Percentiles rank a stretch among this genome's conserved stretches.
phyloP scores from a whole-genome alignment of 805 yeast genomes.

The Starmera amethionina region DNA sequence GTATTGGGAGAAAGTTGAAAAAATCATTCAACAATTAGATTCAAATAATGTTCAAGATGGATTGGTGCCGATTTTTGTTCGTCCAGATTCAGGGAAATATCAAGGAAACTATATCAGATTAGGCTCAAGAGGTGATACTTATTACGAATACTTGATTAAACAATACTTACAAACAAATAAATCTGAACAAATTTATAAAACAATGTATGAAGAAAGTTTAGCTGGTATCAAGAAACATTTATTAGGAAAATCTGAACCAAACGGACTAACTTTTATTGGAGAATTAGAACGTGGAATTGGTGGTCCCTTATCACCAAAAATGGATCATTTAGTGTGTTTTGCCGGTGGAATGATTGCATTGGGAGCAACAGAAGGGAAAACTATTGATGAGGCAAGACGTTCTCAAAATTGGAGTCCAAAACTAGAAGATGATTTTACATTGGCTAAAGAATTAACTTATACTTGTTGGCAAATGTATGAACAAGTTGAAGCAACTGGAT shows the following conservation, averaged over 20 bases:
- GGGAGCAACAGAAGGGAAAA: conserved; percentile 77
- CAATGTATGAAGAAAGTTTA: conserved; percentile 70
- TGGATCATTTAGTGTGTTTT: conserved; percentile 92
- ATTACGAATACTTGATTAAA: conserved; percentile 80
- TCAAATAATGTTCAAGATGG: conserved; percentile 58
- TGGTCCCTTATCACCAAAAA: conserved; percentile 53
- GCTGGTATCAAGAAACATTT: conserved; percentile 67
- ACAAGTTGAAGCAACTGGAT: conserved; percentile 51
- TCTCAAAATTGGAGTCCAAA: conserved; percentile 45
- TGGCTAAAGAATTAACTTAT: conserved; percentile 67
- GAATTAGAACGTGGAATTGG: conserved; percentile 66
- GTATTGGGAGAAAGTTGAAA: conserved; percentile 75
- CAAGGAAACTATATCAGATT: conserved; percentile 59
- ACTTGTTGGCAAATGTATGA: conserved; percentile 84
- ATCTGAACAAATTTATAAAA: conserved; percentile 48
- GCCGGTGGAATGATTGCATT: conserved; percentile 82
- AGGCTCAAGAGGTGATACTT: conserved; percentile 91
- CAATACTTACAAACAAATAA: conserved; percentile 74
- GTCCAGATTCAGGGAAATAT: conserved; percentile 66
- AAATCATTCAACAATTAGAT: conserved; percentile 63
- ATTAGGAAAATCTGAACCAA: conserved; percentile 51
- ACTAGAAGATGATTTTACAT: conserved; percentile 51
- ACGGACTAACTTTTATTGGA: conserved; percentile 58
- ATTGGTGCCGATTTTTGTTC: conserved; percentile 70
- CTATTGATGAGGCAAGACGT: conserved; percentile 44